phyloP scores from a whole-genome alignment of 768 basidiomycete genomes.

The Termitomyces sp. region DNA sequence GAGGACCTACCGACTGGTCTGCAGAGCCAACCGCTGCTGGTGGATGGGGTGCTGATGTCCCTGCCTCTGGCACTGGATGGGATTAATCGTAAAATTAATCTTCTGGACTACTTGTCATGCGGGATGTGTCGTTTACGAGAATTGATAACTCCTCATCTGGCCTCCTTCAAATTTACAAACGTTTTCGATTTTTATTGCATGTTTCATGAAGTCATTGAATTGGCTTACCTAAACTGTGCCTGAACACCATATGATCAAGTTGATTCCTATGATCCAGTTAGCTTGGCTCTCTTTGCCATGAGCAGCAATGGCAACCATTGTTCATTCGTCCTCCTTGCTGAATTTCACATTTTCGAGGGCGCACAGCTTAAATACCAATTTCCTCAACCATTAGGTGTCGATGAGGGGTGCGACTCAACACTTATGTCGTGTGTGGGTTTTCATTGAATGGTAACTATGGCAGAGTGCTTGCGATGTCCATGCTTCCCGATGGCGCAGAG shows the following conservation, averaged over 20 bases:
- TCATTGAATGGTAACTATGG: conserved; percentile 10
- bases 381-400: conserved; percentile 88
- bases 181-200: not conserved
- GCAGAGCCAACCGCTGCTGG: conserved; percentile 61
- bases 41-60: conserved; percentile 39
- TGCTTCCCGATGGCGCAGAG: conserved; percentile 98
- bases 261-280: conserved; percentile 32
- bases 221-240: conserved; percentile 1
- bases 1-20: conserved; percentile 71
- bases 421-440: conserved; percentile 1
- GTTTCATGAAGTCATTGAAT: not conserved
- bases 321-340: conserved; percentile 94
- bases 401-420: conserved; percentile 71
- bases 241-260: not conserved
- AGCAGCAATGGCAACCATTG: conserved; percentile 67
- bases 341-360: conserved; percentile 96
- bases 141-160: conserved; percentile 9
- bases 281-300: conserved; percentile 40
- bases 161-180: not conserved
- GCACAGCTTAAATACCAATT: conserved; percentile 94
- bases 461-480: conserved; percentile 91
- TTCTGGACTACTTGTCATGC: conserved; percentile 5
- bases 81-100: conserved; percentile 28
- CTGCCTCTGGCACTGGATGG: conserved; percentile 29
- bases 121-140: conserved; percentile 9